phyloP scores from a whole-genome alignment of 2,329 filamentous ascomycete species.

The Aspergillus versicolor region DNA sequence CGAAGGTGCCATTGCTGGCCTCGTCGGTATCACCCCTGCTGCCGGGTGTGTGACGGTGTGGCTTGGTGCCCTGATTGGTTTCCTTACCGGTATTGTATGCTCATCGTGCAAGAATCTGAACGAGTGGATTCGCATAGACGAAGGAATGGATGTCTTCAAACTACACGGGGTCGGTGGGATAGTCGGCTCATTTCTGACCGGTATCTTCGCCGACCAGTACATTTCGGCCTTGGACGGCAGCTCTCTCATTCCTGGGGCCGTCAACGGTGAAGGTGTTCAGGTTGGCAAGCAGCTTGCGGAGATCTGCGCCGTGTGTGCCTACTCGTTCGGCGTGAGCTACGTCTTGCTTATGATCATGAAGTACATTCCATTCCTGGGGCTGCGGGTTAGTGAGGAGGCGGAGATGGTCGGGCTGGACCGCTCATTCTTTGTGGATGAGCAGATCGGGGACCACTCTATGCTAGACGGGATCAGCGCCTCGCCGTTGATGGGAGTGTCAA shows the following conservation, averaged over 20 bases:
- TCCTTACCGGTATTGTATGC: slow-evolving; percentile 55
- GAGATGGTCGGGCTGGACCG: slow-evolving; percentile 57
- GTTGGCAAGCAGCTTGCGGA: slow-evolving; percentile 58
- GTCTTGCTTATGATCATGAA: slow-evolving; percentile 54
- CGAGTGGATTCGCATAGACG: slow-evolving; percentile 56
- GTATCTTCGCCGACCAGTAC: slow-evolving; percentile 52
- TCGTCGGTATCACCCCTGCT: slow-evolving; percentile 61
- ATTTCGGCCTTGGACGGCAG: slow-evolving; percentile 50
- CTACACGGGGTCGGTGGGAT: slow-evolving; percentile 60
- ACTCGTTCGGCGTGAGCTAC: slow-evolving; percentile 54
- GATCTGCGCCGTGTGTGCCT: slow-evolving; percentile 53
- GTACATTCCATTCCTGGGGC: slow-evolving; percentile 54
- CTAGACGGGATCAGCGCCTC: slow-evolving; percentile 19
- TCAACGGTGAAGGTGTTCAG: slow-evolving; percentile 57
- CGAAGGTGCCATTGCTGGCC: slow-evolving; percentile 58
- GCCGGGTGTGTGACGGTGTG: slow-evolving; percentile 55
- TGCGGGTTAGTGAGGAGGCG: slow-evolving; percentile 55
- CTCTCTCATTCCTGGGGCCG: slow-evolving; percentile 47
- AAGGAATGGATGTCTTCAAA: slow-evolving; percentile 61
- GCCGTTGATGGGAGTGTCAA: slow-evolving; percentile 16
- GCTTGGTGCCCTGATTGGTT: slow-evolving; percentile 57
- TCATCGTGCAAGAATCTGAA: slow-evolving; percentile 52
- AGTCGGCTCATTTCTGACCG: slow-evolving; percentile 58
- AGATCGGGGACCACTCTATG: slow-evolving; percentile 54
- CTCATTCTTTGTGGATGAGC: slow-evolving; percentile 58